A percentile compares a stretch with the other conserved stretches of the same genome.
These are phyloP conservation scores for Aspergillus campestris DNA, from an alignment of 495 filamentous ascomycete species.

Conservation along the genomic window DNA sequence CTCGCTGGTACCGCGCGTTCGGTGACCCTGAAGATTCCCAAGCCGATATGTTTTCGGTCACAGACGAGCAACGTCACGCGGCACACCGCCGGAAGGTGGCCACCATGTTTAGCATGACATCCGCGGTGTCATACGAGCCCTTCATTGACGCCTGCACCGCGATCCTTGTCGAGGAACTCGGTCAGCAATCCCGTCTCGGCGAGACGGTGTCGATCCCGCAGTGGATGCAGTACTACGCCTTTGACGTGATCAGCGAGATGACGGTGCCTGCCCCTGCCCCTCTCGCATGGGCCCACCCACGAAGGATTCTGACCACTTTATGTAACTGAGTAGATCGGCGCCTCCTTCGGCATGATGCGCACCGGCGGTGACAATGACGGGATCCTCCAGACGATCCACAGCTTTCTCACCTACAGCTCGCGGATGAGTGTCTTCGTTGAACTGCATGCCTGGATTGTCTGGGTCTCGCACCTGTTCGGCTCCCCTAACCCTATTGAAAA, in stretches of 20 bases:
- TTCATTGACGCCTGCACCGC: slow-evolving; percentile 36
- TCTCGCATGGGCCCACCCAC: too few species aligned
- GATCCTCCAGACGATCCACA: not conserved
- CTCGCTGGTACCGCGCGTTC: slow-evolving; percentile 13
- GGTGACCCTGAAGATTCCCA: not conserved
- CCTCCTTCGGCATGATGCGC: not conserved
- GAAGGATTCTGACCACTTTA: too few species aligned
- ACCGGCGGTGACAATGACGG: not conserved
- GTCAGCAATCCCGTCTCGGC: slow-evolving; percentile 44
- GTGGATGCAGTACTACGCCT: slow-evolving; percentile 46
- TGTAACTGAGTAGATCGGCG: slow-evolving; percentile 3
- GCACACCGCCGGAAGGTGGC: slow-evolving; percentile 50
- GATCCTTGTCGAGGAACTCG: slow-evolving; percentile 26
- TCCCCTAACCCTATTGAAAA: not conserved
- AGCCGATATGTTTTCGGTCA: slow-evolving; percentile 52
- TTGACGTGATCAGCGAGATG: slow-evolving; percentile 51
- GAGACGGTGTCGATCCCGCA: slow-evolving; percentile 42
- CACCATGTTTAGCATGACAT: slow-evolving; percentile 36
- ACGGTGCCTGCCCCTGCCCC: slow-evolving; percentile 29
- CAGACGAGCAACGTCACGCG: slow-evolving; percentile 58
- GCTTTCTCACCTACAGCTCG: not conserved
- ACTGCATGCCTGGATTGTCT: not conserved
- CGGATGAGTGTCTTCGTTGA: not conserved
- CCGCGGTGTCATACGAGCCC: slow-evolving; percentile 34
- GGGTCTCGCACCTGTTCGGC: not conserved